phyloP scores from a whole-genome alignment of 176 grass and related monocot species.

The Juncus inflexus region DNA sequence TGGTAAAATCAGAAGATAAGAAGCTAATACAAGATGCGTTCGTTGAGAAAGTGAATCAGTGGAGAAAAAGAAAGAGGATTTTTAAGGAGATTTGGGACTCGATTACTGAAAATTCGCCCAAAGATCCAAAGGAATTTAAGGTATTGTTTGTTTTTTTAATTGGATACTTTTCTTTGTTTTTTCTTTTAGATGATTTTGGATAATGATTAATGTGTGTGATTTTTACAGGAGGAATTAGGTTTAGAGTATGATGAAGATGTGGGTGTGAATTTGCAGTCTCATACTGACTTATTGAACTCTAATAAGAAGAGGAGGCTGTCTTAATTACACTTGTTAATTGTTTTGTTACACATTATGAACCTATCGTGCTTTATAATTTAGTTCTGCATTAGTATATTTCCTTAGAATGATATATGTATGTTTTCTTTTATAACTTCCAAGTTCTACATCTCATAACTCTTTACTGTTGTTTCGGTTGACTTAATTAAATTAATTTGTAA shows the following conservation, averaged over 20 bases:
- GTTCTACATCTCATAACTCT: no score
- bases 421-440: no score
- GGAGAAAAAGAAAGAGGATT: slow-evolving; percentile 91
- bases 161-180: neutral
- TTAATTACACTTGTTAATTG: slow-evolving; percentile 27
- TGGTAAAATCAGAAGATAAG: slow-evolving; percentile 93
- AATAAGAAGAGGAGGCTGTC: slow-evolving; percentile 62
- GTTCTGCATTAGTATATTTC: no score
- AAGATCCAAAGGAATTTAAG: slow-evolving; percentile 95
- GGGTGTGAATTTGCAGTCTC: slow-evolving; percentile 51
- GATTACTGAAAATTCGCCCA: slow-evolving; percentile 89
- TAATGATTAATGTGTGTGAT: no score
- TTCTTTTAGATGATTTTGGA: neutral
- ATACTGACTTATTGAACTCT: slow-evolving; percentile 51
- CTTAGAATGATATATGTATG: no score
- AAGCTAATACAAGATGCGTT: slow-evolving; percentile 77
- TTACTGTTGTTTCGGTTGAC: no score
- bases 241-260: slow-evolving; percentile 98
- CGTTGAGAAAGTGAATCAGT: slow-evolving; percentile 76
- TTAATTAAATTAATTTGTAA: no score
- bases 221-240: slow-evolving; percentile 81
- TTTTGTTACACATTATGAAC: neutral
- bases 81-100: slow-evolving; percentile 95
- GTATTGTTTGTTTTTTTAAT: slow-evolving; percentile 28
- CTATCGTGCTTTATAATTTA: no score